Percentiles rank a stretch among this genome's conserved stretches.
These are phyloP conservation scores for Trichoderma orchidacearum DNA, from an alignment of 495 filamentous ascomycete species.

Conservation along the genomic window DNA sequence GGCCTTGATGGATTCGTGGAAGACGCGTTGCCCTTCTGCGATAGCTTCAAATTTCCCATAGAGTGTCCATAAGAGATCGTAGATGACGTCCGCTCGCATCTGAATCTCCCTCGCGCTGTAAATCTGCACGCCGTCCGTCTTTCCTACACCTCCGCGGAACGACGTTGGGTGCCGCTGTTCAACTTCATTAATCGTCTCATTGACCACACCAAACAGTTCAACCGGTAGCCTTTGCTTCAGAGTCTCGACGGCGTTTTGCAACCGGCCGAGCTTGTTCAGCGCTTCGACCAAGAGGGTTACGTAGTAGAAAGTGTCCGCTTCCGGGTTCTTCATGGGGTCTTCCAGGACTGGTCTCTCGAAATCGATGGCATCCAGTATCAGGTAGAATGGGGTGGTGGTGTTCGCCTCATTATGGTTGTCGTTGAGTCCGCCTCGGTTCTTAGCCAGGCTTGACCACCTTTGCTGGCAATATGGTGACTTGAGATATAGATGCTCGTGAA, in stretches of 20 bases:
- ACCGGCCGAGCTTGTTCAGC: conserved; percentile 69
- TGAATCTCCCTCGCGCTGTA: conserved; percentile 54
- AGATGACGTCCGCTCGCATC: conserved; percentile 65
- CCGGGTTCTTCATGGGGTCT: conserved; percentile 79
- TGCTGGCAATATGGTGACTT: conserved; percentile 95
- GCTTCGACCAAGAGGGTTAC: conserved; percentile 80
- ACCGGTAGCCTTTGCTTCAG: conserved; percentile 90
- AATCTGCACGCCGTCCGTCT: conserved; percentile 47
- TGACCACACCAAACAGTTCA: conserved; percentile 86
- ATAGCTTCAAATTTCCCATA: conserved; percentile 97
- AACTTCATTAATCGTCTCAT: conserved; percentile 86
- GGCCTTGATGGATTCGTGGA: conserved; percentile 77
- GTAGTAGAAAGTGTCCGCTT: conserved; percentile 88
- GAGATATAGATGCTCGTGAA: conserved; percentile 93
- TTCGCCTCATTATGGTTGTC: conserved; percentile 31
- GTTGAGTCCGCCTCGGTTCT: conserved; percentile 29
- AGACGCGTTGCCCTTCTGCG: conserved; percentile 83
- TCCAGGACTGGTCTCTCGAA: conserved; percentile 54
- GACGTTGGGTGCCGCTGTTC: conserved; percentile 77
- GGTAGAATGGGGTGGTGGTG: conserved; percentile 46
- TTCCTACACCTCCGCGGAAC: conserved; percentile 37
- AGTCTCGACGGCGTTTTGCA: conserved; percentile 74
- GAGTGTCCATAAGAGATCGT: conserved; percentile 79
- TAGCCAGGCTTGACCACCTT: conserved; percentile 68
- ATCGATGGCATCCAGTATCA: conserved; percentile 71